Conservation (phyloP, 805 yeast species). For the Kluyveromyces lactis region DNA sequence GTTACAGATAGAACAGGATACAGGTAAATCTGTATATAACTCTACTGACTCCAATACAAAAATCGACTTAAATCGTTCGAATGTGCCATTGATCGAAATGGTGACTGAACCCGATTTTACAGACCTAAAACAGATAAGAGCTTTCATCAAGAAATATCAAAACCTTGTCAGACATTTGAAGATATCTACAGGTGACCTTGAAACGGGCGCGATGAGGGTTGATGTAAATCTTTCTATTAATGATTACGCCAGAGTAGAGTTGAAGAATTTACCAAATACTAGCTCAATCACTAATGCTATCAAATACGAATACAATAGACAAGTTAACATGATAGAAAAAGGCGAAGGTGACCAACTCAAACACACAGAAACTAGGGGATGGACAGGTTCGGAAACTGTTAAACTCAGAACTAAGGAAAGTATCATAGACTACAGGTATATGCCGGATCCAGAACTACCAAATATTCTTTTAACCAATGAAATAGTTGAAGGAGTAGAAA, state of each 20-base stretch:
- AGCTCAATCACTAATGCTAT: conserved; percentile 74
- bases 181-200: conserved; percentile 84
- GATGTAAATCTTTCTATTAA: conserved; percentile 88
- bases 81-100: conserved; percentile 80
- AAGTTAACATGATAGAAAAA: conserved; percentile 38
- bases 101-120: conserved; percentile 86
- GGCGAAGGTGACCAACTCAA: conserved; percentile 29
- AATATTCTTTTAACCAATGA: conserved; percentile 35
- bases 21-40: conserved; percentile 67
- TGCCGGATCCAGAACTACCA: conserved; percentile 91
- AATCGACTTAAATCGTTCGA: conserved; percentile 77
- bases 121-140: conserved; percentile 55
- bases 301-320: conserved; percentile 65
- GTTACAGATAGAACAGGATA: conserved; percentile 90
- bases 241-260: conserved; percentile 67
- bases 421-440: conserved; percentile 80
- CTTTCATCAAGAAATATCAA: conserved; percentile 77
- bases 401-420: conserved; percentile 70
- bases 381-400: conserved; percentile 73
- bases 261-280: conserved; percentile 82
- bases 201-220: conserved; percentile 89
- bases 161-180: conserved; percentile 56
- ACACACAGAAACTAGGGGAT: conserved; percentile 70
- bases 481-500: conserved; percentile 35
- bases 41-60: conserved; percentile 30